Evolutionary conservation across 768 basidiomycete species (phyloP), one percentile per base, ranked within the genome.

Genomic region (Psilocybe cubensis): DNA sequence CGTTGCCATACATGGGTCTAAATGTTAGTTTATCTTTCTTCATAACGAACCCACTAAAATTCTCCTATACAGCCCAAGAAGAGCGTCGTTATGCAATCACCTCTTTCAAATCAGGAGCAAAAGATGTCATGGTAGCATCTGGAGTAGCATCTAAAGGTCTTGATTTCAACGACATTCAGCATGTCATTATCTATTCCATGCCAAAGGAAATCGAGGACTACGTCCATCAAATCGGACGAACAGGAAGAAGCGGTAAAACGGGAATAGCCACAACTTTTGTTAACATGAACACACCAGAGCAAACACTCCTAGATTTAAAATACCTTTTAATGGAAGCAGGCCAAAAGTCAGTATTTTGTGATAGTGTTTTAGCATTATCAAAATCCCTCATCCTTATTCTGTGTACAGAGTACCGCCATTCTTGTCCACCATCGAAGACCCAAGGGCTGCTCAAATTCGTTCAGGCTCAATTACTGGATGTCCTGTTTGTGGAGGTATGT

Each of bases 121-220:
- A 99, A 69, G 97, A 99, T 72, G 96, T 98, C 46, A 98, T 98
- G 97, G 97, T 99, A 27, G 97, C 97, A 2, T 98, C 96, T 3
- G 89, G 96, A 27, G 94, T 99, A 24, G 97, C 96, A 1, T 97
- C 94, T 35, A 98, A 99, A 72, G 97, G 97, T 25, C 85, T 99
- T 58, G 97, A 99, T 74, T 99, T 99, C 75, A 95, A 91, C 72
- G 97, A 98, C 68, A 96, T 99, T 57, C 95, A 98, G 66, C 97
- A 98, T 70, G 96, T 98, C 69, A 98, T 99, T 73, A 98, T 98
- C 60, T 99, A 96, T 72, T 88, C 92, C 27, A 98, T 99, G 97
- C 97, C 97, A 0, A 99, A 98, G 73, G 97, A 99, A 77, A 99
- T 99, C 61, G 97, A 99, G 74, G 97, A 99, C 72, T 99, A 99